Evolutionary conservation across 371 early-diverging fungal genomes (phyloP), one percentile per base, ranked within the genome.

Genomic region (Mortierella sp.): DNA sequence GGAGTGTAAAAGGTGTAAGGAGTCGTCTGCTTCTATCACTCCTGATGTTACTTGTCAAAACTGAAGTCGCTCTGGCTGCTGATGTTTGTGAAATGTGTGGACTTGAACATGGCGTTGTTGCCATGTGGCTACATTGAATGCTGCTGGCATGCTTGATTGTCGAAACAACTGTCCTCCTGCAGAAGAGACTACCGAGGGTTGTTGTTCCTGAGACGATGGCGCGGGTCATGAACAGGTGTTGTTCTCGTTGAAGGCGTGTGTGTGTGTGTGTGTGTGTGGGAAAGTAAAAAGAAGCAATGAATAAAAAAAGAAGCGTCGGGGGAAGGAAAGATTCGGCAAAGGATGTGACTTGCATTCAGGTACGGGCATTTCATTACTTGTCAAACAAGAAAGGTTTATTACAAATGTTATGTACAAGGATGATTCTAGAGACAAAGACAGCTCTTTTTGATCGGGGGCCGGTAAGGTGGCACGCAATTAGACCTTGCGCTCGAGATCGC

Each of bases 401-500:
- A 5, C 42, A 5, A 38, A 38, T n/a, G 42, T 5, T 38, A 38
- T 38, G 42, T 38, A 38, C 42, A 38, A 38, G 5, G 42, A 38
- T 38, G 42, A 5, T 1, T 1, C 42, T 38, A 38, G 42, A 38
- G 42, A 1, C 42, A 38, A 38, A 38, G 42, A 38, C 42, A 38
- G 42, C 42, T 38, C 42, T 38, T 38, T 38, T n/a, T n/a, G n/a
- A n/a, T n/a, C n/a, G n/a, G n/a, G 42, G 5, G 5, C 5, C 42
- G 42, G 5, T 3, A 38, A 38, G 42, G 42, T 5, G 42, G 42
- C 42, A 38, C 42, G 42, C 42, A 38, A 38, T 74, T 76, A 76
- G n/a, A 76, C 76, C 52, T 45, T 70, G 45, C 77, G 77, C 71
- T 77, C 58, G 52, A 83, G 81, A 31, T 88, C 65, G 42, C 91